Base-by-base conservation (phyloP, 169 alveolate genomes). In the Plasmodium cynomolgi region DNA sequence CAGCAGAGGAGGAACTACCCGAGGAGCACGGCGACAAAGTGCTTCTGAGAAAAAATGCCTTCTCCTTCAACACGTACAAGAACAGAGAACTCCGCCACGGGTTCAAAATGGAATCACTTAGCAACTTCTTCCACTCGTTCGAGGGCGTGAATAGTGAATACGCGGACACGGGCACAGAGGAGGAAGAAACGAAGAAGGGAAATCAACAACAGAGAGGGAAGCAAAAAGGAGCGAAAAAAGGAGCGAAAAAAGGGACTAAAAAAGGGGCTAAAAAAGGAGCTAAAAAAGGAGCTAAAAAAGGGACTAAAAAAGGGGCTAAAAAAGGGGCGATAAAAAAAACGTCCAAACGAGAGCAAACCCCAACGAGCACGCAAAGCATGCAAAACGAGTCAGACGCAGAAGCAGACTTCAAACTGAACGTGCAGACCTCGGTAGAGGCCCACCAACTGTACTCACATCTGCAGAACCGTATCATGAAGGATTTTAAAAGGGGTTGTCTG, bases 401-500 rank as follows among this genome's bases (percentile, higher is more conserved):
- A 20, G 44, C 5, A 23, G 29, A 81, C 9, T 29, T 37, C n/a
- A 17, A 23, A 58, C 37, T 23, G 29, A 58, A 83, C 29, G 44
- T 62, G 47, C 71, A 82, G 72, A 47, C 58, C 15, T 71, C 62
- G 56, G 29, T 15, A 13, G 79, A 84, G 56, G 39, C 7, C 9
- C 15, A 84, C 37, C 50, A 56, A 15, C 31, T 83, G 41, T 84
- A 74, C 39, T 33, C 84, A 8, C 74, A 31, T 41, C 72, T 84
- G 2, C 84, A 84, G 7, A 74, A 44, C 5, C 50, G 15, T 50
- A 74, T 84, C 56, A 7, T 84, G 20, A 29, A 50, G 31, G 79
- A 84, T 47, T 74, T 84, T 50, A 84, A 84, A 84, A 73, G 39
- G 39, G 80, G 80, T 3, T 84, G 5, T 74, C 39, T 84, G 62